Base-by-base conservation (phyloP, 2,329 filamentous ascomycete genomes). In the Arthroderma sp. region DNA sequence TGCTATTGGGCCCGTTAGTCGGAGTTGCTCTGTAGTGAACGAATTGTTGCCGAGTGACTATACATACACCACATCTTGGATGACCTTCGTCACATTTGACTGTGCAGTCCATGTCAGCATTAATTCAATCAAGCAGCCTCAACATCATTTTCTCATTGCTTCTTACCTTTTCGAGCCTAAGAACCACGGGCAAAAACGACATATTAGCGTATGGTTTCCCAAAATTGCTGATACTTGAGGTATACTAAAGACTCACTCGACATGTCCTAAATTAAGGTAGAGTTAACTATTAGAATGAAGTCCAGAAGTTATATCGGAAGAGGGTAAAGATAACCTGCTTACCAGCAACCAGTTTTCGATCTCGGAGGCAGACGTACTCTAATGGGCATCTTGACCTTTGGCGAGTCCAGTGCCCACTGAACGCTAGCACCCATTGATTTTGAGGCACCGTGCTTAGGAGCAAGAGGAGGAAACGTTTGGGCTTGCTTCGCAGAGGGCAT, bases 71-170 rank as follows among this genome's bases (percentile, higher is more conserved):
- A 57, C 74, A 76, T 53, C 64, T 65, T 44, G 72, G 74, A 53
- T 70, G 66, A 36, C 61, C 61, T 57, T 77, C 74, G 54, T 76
- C 73, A 56, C 73, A 77, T 66, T 76, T 77, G 22, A 75, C 72
- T 63, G 22, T 4, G 11, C 6, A 53, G 49, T 22, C 4, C 2
- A 9, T 38, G n/a, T 43, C 28, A 43, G 41, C 15, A 22, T 22
- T 22, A 22, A 22, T 22, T 22, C 15, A 22, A 22, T 22, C 15
- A 22, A 22, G 15, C 15, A 22, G 15, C 15, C 15, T 22, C 15
- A 22, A 22, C 15, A 22, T 22, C 15, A 3, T 22, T 22, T 22
- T 22, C 15, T 22, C 15, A 40, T 28, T 29, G 9, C 3, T 22
- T 49, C 57, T 54, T 50, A 64, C 64, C 64, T 57, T 67, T 67